Conservation (phyloP, 1,139 yeast species). For the Debaryomyces udenii region DNA sequence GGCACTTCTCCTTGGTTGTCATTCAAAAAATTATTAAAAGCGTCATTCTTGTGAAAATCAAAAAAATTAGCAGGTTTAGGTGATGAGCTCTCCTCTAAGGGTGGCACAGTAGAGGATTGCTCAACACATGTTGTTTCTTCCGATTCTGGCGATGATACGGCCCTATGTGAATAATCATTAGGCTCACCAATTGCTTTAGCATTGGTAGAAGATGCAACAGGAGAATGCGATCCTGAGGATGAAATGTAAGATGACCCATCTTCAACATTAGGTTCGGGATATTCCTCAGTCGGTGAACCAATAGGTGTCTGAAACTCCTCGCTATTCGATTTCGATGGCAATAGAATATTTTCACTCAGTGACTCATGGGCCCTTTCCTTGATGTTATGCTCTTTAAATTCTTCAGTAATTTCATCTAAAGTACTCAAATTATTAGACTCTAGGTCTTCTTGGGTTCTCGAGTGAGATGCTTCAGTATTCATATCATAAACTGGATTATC, state of each 20-base stretch:
- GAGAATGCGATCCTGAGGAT: background rate
- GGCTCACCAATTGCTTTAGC: background rate
- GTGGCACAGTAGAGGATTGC: background rate
- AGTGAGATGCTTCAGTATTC: background rate
- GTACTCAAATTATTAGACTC: slow-evolving; percentile 4
- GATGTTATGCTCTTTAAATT: background rate
- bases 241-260: background rate
- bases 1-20: slow-evolving; percentile 39
- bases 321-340: background rate
- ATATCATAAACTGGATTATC: background rate
- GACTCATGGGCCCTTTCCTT: background rate
- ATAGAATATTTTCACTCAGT: background rate
- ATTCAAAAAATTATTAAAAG: slow-evolving; percentile 27
- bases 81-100: background rate
- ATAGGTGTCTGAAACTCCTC: slow-evolving; percentile 6
- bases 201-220: background rate
- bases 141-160: background rate
- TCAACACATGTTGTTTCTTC: background rate
- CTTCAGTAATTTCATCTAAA: slow-evolving; percentile 2
- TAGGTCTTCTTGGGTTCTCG: background rate
- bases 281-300: background rate
- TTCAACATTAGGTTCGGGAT: background rate
- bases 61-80: slow-evolving; percentile 11
- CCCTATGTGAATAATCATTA: no score
- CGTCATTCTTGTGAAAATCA: slow-evolving; percentile 19